Evolutionary conservation across 352 stramenopile species (phyloP), one percentile per base, ranked within the genome.

Genomic region (Phytophthora agathidicida): DNA sequence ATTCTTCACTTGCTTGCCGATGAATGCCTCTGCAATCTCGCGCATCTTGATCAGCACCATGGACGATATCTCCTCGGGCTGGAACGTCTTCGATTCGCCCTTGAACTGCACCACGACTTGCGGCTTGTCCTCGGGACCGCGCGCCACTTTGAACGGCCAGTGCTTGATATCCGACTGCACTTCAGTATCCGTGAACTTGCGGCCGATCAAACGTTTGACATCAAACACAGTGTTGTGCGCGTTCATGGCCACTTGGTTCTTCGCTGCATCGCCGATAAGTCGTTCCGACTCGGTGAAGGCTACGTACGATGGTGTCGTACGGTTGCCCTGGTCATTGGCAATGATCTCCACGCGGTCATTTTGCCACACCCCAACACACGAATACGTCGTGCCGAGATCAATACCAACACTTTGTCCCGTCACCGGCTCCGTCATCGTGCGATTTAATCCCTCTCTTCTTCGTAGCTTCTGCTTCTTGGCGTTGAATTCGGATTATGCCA

Each of bases 331-430:
- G 61, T 98, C 92, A 65, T 98, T 98, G 41, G 93, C 93, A 65
- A 98, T 97, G 69, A 97, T 97, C 64, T 99, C 94, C 10, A 98
- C 96, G 39, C 89, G 92, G 77, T 98, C 96, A 66, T 99, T 98
- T 73, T 98, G 92, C 94, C 94, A 99, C 30, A 98, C 94, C 24
- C 96, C 96, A 39, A 99, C 93, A 56, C 96, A 99, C 54, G 91
- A 98, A 80, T 99, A 98, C 22, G 94, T 99, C 50, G 96, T 99
- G 60, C 95, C 96, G 38, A 99, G 81, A 77, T 99, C 97, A 68
- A 99, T 99, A 56, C 97, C 97, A 54, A 99, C 94, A 54, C 76
- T 88, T 71, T 97, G 83, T 66, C 89, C 91, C 30, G 88, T 88
- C 2, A 96, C 75, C 3, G 37, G n/a, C 14, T 60, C 44, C 1